Evolutionary conservation across 352 stramenopile genomes (phyloP), one percentile per base, ranked within the genome.

Genomic region (Plasmopara viticola): DNA sequence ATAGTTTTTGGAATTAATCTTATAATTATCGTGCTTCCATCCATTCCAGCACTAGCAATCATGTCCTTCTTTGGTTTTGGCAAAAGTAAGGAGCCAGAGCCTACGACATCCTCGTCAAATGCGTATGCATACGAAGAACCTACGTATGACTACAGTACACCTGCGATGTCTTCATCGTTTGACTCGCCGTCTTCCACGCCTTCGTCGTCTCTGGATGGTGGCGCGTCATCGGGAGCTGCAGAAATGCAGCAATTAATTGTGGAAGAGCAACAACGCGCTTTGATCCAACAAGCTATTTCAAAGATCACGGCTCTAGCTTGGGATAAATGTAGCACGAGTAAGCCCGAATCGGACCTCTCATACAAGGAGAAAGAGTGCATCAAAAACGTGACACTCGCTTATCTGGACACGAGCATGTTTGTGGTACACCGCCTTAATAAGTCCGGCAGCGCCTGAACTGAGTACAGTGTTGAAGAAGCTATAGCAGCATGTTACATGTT

Each of bases 241-340:
- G 77, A 88, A 54, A 64, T 94, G 64, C 79, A 94, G 72, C 66
- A 86, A 62, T 65, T 92, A 45, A 72, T 94, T 44, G 68, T 91
- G 66, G 81, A 92, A 60, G 86, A 95, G 66, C 86, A 95, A 69
- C 80, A 92, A 66, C 84, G 83, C 53, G 83, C 79, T 45, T 48
- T 94, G 33, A 88, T 95, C 53, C 86, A 94, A 60, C 78, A 92
- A 60, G 84, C 84, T 44, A 80, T 95, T 49, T 83, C 80, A 52
- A 95, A 94, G 78, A 91, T 95, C 63, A 91, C 86, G 48, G 78
- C 83, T 15, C 76, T 94, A 48, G 86, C 84, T 30, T 95, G 84
- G 84, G 84, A 94, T 64, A 95, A 91, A 62, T 95, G 86, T 64
- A 91, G 80, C 62, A 80, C 77, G 46, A 78, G 60, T 67, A 92